Conservation (phyloP, 306 rosid genomes). For the Boehmeria nivea region DNA sequence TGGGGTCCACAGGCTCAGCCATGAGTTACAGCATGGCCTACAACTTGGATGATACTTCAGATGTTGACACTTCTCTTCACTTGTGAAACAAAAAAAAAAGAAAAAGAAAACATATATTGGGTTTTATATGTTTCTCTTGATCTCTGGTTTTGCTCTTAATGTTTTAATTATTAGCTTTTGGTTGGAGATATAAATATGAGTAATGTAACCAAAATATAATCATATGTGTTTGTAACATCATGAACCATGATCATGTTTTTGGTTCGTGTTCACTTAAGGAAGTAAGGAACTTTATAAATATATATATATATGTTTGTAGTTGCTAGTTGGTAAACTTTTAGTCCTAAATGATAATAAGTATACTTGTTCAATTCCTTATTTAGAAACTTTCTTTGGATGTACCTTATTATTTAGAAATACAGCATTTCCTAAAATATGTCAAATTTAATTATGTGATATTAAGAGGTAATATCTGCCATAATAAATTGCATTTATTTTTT, state of each 20-base stretch:
- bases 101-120: slow-evolving; percentile 4
- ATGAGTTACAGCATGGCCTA: slow-evolving; percentile 13
- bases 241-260: background rate
- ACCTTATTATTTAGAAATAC: too few species aligned
- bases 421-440: too few species aligned
- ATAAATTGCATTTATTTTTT: too few species aligned
- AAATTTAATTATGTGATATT: too few species aligned
- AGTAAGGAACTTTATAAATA: background rate
- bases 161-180: background rate
- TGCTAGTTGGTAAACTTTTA: too few species aligned
- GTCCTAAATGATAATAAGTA: too few species aligned
- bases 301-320: slow-evolving; percentile 1
- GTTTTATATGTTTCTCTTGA: background rate
- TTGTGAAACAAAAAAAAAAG: slow-evolving; percentile 29
- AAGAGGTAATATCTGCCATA: too few species aligned
- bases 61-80: slow-evolving; percentile 46
- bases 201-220: background rate
- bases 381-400: too few species aligned
- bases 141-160: slow-evolving; percentile 6
- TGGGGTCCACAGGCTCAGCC: slow-evolving; percentile 17
- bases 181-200: slow-evolving; percentile 10
- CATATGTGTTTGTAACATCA: background rate
- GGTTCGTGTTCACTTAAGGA: background rate
- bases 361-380: too few species aligned
- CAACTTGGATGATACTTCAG: slow-evolving; percentile 25